Conservation (phyloP, 148 eudicot genomes). For the Rheum nobile region DNA sequence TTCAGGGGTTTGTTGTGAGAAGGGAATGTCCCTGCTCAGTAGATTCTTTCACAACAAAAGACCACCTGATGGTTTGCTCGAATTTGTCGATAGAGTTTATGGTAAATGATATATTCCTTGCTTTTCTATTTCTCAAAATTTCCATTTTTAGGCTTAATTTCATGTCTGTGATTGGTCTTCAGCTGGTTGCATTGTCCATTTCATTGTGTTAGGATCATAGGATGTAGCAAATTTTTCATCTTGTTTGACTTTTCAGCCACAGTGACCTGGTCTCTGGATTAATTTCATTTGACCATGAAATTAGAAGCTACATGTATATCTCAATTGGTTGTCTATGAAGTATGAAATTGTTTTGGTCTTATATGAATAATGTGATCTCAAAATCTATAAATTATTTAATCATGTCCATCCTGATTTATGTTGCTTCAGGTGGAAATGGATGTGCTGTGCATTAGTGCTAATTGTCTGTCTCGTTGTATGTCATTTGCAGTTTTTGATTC, state of each 20-base stretch:
- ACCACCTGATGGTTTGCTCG: constrained; percentile 96
- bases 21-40: constrained; percentile 81
- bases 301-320: background rate
- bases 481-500: constrained; percentile 89
- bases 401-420: background rate
- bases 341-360: background rate
- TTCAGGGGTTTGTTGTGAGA: background rate
- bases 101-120: constrained; percentile 34
- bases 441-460: constrained; percentile 6
- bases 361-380: background rate
- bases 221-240: background rate
- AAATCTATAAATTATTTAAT: background rate
- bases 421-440: background rate
- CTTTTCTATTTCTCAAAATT: background rate
- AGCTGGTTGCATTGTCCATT: background rate
- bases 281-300: background rate
- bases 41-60: constrained; percentile 89
- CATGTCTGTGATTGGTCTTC: background rate
- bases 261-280: background rate
- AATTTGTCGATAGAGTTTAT: constrained; percentile 85
- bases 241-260: background rate
- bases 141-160: background rate
- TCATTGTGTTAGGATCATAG: background rate
- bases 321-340: background rate
- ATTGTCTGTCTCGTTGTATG: constrained; percentile 5